A percentile compares a stretch with the other conserved stretches of the same genome.
Conservation (phyloP, 495 filamentous ascomycete genomes). For the Neurospora sp. region DNA sequence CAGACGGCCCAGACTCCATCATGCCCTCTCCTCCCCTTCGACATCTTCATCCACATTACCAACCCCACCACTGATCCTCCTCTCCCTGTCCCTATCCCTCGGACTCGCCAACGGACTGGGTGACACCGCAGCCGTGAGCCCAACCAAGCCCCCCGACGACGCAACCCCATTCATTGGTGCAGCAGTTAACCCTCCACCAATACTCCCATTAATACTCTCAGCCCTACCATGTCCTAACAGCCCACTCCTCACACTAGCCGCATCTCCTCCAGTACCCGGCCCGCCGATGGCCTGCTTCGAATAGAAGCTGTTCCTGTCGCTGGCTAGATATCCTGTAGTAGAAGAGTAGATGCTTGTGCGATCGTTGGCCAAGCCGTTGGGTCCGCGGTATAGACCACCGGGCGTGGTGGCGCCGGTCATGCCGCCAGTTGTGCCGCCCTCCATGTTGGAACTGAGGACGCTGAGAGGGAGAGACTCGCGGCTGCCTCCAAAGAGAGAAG, state of each 20-base stretch:
- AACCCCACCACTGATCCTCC: constrained; percentile 4
- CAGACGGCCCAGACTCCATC: neutral
- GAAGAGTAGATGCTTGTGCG: constrained; percentile 79
- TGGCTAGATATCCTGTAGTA: constrained; percentile 51
- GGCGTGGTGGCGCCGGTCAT: constrained; percentile 24
- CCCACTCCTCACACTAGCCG: constrained; percentile 68
- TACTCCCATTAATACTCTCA: constrained; percentile 73
- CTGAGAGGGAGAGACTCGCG: constrained; percentile 80
- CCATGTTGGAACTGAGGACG: constrained; percentile 71
- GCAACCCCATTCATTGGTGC: neutral
- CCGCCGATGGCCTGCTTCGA: constrained; percentile 49
- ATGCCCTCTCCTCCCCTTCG: neutral
- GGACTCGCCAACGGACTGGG: constrained; percentile 54
- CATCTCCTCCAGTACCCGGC: constrained; percentile 61
- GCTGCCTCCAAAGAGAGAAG: constrained; percentile 84
- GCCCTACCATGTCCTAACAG: constrained; percentile 65
- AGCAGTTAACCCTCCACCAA: constrained; percentile 35
- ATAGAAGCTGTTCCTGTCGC: constrained; percentile 76
- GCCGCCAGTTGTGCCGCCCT: constrained; percentile 20
- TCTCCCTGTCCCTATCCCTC: constrained; percentile 28
- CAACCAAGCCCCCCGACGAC: neutral
- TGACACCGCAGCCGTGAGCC: constrained; percentile 9
- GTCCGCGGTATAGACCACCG: constrained; percentile 51
- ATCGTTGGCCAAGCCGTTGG: constrained; percentile 61
- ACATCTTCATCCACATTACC: constrained; percentile 16